These are phyloP conservation scores for Russula ochroleuca DNA, from an alignment of 768 basidiomycete genomes.

Conservation along the genomic window DNA sequence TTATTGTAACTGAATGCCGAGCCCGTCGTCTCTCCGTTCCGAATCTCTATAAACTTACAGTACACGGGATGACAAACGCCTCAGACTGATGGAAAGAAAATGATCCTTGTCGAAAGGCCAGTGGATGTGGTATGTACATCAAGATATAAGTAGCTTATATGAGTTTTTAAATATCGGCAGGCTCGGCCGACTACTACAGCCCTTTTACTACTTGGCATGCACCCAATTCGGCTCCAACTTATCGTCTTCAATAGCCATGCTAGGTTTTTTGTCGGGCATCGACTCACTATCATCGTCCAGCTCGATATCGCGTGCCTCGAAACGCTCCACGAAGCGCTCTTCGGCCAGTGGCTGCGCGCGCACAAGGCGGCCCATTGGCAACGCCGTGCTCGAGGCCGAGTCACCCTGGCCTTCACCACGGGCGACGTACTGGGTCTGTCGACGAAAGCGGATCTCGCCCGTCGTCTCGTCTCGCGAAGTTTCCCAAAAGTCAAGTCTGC, in stretches of 20 bases:
- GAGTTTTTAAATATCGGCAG: background rate
- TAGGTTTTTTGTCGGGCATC: background rate
- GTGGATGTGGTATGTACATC: background rate
- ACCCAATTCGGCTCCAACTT: background rate
- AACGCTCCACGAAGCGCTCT: constrained; percentile 24
- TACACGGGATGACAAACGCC: too few relatives aligned
- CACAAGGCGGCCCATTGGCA: constrained; percentile 23
- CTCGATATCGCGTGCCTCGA: constrained; percentile 24
- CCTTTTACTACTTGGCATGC: constrained; percentile 4
- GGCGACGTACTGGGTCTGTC: constrained; percentile 20
- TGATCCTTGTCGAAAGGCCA: constrained; percentile 3
- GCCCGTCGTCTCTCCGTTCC: background rate
- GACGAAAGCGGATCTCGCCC: constrained; percentile 27
- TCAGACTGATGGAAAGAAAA: background rate
- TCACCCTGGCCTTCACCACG: background rate
- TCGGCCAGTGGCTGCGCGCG: constrained; percentile 8
- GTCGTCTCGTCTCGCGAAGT: constrained; percentile 22
- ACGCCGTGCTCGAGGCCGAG: constrained; percentile 13
- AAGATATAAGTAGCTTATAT: background rate
- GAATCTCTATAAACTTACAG: too few relatives aligned
- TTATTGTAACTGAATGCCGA: background rate
- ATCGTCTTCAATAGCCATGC: background rate
- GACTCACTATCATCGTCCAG: constrained; percentile 19
- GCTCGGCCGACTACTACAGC: background rate
- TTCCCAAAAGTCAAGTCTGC: constrained; percentile 27